A percentile compares a stretch with the other conserved stretches of the same genome.
Evolutionary conservation across 2,329 filamentous ascomycete species (phyloP).

Genomic region (Daldinia eschscholtzii): DNA sequence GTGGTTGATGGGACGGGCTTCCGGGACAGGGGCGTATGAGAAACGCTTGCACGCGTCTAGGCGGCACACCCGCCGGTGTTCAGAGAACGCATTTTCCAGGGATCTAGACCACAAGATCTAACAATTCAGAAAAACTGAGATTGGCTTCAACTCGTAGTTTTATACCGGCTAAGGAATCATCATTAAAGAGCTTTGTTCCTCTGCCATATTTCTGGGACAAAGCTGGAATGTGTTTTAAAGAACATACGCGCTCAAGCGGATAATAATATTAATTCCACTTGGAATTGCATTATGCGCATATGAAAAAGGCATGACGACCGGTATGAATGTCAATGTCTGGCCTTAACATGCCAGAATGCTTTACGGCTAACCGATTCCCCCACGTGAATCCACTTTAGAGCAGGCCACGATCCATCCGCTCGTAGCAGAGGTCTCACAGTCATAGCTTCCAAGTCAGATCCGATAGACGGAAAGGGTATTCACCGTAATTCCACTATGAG

Average conservation of each 20-base stretch:
- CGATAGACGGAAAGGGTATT: conserved; percentile 3
- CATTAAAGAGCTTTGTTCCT: conserved; percentile 12
- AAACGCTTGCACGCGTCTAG: conserved; percentile 37
- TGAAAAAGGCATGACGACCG: background rate
- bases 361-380: background rate
- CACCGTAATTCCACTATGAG: conserved; percentile 18
- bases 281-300: conserved; percentile 1
- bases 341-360: background rate
- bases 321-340: conserved; percentile 3
- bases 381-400: background rate
- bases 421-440: background rate
- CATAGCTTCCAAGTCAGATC: conserved; percentile 8
- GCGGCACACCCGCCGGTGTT: conserved; percentile 43
- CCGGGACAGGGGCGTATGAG: conserved; percentile 40
- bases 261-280: background rate
- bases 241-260: background rate
- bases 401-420: background rate
- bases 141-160: conserved; percentile 25
- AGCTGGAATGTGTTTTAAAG: conserved; percentile 28
- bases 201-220: background rate
- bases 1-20: conserved; percentile 35
- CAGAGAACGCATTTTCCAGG: conserved; percentile 32
- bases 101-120: conserved; percentile 33
- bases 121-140: conserved; percentile 14
- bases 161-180: conserved; percentile 8